Conservation (phyloP, 371 early-diverging fungal genomes). For the Mortierella sp. region DNA sequence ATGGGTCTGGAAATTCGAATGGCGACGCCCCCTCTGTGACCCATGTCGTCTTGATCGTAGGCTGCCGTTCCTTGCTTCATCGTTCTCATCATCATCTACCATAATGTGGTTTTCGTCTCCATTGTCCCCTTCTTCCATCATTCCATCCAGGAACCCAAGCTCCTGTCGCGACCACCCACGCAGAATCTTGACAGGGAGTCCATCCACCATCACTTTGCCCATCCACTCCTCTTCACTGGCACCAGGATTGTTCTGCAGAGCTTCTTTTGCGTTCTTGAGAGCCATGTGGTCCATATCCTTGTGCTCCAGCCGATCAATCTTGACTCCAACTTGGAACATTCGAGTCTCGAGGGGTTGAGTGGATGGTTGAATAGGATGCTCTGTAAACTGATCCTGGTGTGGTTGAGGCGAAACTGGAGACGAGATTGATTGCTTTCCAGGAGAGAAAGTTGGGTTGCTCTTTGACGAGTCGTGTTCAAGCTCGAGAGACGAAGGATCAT, state of each 20-base stretch:
- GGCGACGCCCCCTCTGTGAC: background rate
- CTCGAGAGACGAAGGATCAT: slow-evolving; percentile 16
- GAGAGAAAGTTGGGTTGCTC: slow-evolving; percentile 1
- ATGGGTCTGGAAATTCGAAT: background rate
- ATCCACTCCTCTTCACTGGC: slow-evolving; percentile 36
- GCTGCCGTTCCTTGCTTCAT: background rate
- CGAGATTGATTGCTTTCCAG: background rate
- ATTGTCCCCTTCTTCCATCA: slow-evolving; percentile 20
- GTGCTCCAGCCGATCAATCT: slow-evolving; percentile 46
- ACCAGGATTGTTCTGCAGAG: background rate
- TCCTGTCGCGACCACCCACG: slow-evolving; percentile 34
- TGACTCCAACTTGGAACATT: slow-evolving; percentile 48
- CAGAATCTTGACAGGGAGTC: slow-evolving; percentile 25
- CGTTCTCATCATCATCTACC: slow-evolving; percentile 4
- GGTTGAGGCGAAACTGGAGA: background rate
- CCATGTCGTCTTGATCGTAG: background rate
- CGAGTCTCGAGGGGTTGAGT: slow-evolving; percentile 31
- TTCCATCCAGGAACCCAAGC: slow-evolving; percentile 42
- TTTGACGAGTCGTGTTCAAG: slow-evolving; percentile 2
- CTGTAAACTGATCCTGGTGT: slow-evolving; percentile 2
- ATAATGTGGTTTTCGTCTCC: background rate
- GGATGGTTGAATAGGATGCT: background rate
- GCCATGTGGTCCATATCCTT: slow-evolving; percentile 35
- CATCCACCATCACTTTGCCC: slow-evolving; percentile 48
- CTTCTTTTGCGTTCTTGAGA: slow-evolving; percentile 5